Evolutionary conservation across 2,329 filamentous ascomycete genomes (phyloP).

Genomic region (Macrophomina pseudophaseolina): DNA sequence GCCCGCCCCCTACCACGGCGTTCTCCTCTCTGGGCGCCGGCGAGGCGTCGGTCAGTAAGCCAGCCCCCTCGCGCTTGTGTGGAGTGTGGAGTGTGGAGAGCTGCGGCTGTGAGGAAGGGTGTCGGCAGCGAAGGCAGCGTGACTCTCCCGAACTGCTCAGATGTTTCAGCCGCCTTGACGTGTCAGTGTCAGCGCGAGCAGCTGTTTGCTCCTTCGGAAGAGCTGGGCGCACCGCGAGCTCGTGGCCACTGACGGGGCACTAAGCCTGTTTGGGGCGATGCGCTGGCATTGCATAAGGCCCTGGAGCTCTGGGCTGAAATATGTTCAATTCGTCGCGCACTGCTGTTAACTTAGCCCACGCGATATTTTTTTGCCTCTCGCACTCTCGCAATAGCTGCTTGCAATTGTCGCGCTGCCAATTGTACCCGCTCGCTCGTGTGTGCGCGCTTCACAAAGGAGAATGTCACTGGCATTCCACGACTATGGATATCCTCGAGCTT

Average conservation of each 20-base stretch:
- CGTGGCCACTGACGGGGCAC: slow-evolving; percentile 13
- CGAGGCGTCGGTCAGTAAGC: not conserved
- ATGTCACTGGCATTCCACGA: slow-evolving; percentile 19
- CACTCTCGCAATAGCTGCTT: not conserved
- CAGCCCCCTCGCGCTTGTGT: not conserved
- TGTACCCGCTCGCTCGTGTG: not conserved
- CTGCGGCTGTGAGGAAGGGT: not conserved
- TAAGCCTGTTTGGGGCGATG: slow-evolving; percentile 18
- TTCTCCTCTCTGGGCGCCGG: not conserved
- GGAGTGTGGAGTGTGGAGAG: not conserved
- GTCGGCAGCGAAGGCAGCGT: not conserved
- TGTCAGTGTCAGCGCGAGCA: slow-evolving; percentile 19
- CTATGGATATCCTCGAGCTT: slow-evolving; percentile 22
- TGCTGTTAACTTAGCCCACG: slow-evolving; percentile 14
- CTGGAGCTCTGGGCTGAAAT: slow-evolving; percentile 24
- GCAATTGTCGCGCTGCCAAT: slow-evolving; percentile 23
- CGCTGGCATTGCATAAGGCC: slow-evolving; percentile 25
- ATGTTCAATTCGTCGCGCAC: slow-evolving; percentile 24
- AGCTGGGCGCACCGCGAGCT: slow-evolving; percentile 13
- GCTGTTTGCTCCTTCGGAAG: not conserved
- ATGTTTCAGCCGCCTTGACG: slow-evolving; percentile 23
- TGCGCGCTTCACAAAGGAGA: slow-evolving; percentile 1
- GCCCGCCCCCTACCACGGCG: slow-evolving; percentile 8
- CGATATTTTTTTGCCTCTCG: slow-evolving; percentile 16
- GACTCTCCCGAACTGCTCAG: not conserved